Base-by-base conservation (phyloP, 768 basidiomycete genomes). In the Tylopilus felleus region DNA sequence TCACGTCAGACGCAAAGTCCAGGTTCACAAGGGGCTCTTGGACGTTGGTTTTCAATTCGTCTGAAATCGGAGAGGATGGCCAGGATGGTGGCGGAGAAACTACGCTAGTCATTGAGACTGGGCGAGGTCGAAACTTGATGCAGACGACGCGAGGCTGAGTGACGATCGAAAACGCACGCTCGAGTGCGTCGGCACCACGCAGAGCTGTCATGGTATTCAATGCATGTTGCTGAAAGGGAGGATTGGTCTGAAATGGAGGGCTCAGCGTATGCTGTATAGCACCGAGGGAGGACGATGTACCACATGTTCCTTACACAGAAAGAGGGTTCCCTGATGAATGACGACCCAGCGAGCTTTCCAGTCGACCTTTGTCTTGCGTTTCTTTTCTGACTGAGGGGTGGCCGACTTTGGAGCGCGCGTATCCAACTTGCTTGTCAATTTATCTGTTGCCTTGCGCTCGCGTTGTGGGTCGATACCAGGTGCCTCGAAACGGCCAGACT, bases 331-430 rank as follows among this genome's bases (percentile, higher is more conserved):
- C 22, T 82, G 77, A 49, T 75, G 72, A 27, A 89, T 77, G n/a
- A 86, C 73, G 41, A 83, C 72, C 80, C 83, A 86, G 5, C 83
- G 71, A 17, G 80, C 74, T 40, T 78, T 76, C 87, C 87, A 89
- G 47, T 85, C 85, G 9, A 81, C 55, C 53, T 75, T 76, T 58
- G 65, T 60, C 63, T 64, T 75, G 31, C 55, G 65, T 38, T 56
- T 62, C 56, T 62, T 71, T 43, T 57, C 69, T 21, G 55, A 42
- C 2, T 58, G 58, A 8, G 27, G 28, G 16, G 49, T n/a, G 14
- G 28, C 53, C 35, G 59, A 43, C 48, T 39, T 57, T 19, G 51
- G 7, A 22, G 61, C 47, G 48, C 56, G 43, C 3, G 59, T 10
- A 4, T 63, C 58, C 16, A 58, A 8, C 22, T 16, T 45, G 23